Percentiles rank a stretch among this genome's conserved stretches.
phyloP scores from a whole-genome alignment of 2,329 filamentous ascomycete species.

The Teratosphaeria zuluensis region DNA sequence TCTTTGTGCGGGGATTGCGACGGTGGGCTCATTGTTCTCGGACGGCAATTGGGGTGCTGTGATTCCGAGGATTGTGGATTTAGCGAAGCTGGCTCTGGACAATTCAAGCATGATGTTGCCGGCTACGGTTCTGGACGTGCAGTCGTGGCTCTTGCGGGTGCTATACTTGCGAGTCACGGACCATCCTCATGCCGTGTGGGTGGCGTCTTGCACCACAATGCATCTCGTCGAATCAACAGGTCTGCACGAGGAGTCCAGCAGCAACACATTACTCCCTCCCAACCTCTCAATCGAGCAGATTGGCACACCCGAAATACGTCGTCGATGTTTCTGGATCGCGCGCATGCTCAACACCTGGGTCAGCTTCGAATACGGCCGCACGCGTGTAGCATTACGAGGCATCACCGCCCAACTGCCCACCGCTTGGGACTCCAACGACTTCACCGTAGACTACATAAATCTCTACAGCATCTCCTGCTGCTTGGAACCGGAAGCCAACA shows the following conservation, averaged over 20 bases:
- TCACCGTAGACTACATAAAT: constrained; percentile 41
- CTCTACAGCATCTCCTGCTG: constrained; percentile 45
- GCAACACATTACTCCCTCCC: constrained; percentile 17
- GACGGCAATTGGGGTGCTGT: constrained; percentile 18
- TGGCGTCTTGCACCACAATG: constrained; percentile 49
- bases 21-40: constrained; percentile 44
- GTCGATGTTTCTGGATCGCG: constrained; percentile 37
- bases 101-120: constrained; percentile 25
- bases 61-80: constrained; percentile 20
- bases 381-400: constrained; percentile 40
- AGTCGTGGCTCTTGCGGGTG: constrained; percentile 45
- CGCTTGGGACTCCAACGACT: constrained; percentile 29
- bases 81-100: constrained; percentile 39
- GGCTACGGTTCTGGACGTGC: constrained; percentile 33
- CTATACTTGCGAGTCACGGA: constrained; percentile 46
- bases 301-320: constrained; percentile 18
- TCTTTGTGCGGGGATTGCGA: constrained; percentile 47
- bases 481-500: constrained; percentile 40
- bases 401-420: constrained; percentile 35
- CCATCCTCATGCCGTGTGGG: constrained; percentile 46
- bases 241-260: constrained; percentile 33
- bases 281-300: constrained; percentile 9
- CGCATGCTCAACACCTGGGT: constrained; percentile 52
- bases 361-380: constrained; percentile 49
- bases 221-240: constrained; percentile 48